These are phyloP conservation scores for Cryptococcus sp. DNA, from an alignment of 1,284 basidiomycete species.

Conservation along the genomic window DNA sequence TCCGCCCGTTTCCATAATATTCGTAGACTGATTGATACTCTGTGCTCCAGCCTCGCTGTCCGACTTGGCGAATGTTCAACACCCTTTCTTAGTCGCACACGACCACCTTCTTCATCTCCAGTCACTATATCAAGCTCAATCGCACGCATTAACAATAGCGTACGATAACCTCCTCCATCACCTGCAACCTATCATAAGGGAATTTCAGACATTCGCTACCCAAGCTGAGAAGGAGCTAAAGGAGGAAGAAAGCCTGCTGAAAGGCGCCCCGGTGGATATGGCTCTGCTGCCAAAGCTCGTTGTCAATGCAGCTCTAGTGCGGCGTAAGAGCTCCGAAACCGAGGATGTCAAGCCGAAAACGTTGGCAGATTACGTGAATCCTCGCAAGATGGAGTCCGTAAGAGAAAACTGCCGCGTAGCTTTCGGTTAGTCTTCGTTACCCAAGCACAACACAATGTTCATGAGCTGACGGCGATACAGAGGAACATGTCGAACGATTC, in stretches of 20 bases:
- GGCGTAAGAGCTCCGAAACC: constrained; percentile 29
- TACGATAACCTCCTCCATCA: constrained; percentile 46
- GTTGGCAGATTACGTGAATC: constrained; percentile 47
- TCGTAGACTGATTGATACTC: background rate
- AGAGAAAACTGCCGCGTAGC: constrained; percentile 38
- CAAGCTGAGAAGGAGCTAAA: constrained; percentile 37
- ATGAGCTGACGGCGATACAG: constrained; percentile 18
- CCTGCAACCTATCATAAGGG: constrained; percentile 39
- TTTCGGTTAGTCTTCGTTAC: constrained; percentile 31
- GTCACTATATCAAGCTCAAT: constrained; percentile 45
- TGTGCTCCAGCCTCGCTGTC: background rate
- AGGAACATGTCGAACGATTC: constrained; percentile 36
- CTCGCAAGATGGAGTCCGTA: constrained; percentile 50
- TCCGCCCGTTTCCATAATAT: background rate
- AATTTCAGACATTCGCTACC: constrained; percentile 37
- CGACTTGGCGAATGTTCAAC: constrained; percentile 24
- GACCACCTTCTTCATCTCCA: constrained; percentile 47
- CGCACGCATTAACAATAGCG: constrained; percentile 42
- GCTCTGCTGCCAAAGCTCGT: constrained; percentile 41
- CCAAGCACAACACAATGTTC: background rate
- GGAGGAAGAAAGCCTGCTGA: constrained; percentile 35
- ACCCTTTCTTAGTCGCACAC: constrained; percentile 43
- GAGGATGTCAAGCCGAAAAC: constrained; percentile 37
- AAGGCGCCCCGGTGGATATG: constrained; percentile 41
- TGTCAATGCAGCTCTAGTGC: constrained; percentile 41